phyloP scores from a whole-genome alignment of 106 monocot species.

The Agapanthus africanus region DNA sequence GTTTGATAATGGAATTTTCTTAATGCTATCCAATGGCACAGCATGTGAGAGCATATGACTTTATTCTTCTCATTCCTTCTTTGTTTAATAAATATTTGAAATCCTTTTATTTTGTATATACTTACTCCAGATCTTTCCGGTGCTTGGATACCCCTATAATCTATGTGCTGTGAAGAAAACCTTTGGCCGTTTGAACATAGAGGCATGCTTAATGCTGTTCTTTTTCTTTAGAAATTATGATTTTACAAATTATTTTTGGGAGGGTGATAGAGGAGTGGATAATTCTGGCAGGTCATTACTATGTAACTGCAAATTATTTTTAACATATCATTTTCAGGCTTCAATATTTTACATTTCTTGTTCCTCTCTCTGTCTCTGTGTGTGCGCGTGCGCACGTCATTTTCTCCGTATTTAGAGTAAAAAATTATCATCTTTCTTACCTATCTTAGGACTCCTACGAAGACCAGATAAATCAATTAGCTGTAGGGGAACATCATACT shows the following conservation, averaged over 20 bases:
- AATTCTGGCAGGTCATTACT: background rate
- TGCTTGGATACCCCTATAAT: background rate
- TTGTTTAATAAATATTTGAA: background rate
- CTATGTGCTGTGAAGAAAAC: background rate
- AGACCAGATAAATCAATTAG: too few species aligned
- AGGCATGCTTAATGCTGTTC: background rate
- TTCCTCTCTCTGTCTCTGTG: too few species aligned
- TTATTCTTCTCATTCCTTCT: background rate
- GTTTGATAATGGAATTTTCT: too few species aligned
- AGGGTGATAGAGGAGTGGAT: too few species aligned
- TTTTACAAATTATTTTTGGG: background rate
- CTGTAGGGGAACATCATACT: background rate
- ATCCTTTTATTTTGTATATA: background rate
- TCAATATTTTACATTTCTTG: background rate
- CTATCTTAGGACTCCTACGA: too few species aligned
- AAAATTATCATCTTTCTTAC: too few species aligned
- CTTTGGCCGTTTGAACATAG: background rate
- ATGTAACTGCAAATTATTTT: background rate
- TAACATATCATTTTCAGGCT: background rate
- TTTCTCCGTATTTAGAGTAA: too few species aligned
- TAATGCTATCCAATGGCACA: background rate
- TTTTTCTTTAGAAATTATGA: background rate
- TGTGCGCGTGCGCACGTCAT: too few species aligned
- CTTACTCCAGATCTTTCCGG: background rate
- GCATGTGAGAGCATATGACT: background rate